Conservation (phyloP, 2,329 filamentous ascomycete genomes). For the Stagonosporopsis rhizophila region DNA sequence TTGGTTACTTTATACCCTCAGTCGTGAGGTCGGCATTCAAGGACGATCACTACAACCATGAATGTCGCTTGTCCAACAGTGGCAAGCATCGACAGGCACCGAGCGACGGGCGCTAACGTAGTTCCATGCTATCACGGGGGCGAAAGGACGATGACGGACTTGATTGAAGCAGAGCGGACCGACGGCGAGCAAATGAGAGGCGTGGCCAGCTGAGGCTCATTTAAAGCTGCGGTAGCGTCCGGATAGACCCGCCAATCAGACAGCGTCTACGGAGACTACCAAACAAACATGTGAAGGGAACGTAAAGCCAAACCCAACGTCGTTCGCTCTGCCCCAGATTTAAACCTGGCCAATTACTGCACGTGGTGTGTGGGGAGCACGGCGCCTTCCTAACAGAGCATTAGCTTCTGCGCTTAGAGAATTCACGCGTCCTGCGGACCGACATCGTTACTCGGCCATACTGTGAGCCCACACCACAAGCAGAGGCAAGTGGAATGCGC, state of each 20-base stretch:
- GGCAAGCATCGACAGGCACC: constrained; percentile 19
- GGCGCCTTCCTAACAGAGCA: constrained; percentile 23
- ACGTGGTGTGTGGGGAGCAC: constrained; percentile 20
- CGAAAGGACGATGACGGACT: constrained; percentile 5
- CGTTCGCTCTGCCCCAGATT: constrained; percentile 21
- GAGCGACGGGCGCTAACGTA: constrained; percentile 22
- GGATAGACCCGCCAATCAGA: constrained; percentile 18
- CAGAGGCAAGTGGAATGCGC: constrained; percentile 1
- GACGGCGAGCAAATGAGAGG: constrained; percentile 25
- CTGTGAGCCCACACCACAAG: constrained; percentile 12
- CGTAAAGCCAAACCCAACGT: constrained; percentile 19
- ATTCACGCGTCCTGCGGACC: constrained; percentile 8
- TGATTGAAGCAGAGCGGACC: constrained; percentile 22
- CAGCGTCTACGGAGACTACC: background rate
- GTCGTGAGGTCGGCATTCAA: constrained; percentile 5
- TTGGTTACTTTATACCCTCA: constrained; percentile 9
- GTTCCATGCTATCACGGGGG: constrained; percentile 21
- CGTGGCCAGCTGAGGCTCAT: constrained; percentile 22
- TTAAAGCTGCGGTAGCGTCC: constrained; percentile 18
- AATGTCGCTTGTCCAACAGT: constrained; percentile 5
- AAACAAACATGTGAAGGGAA: constrained; percentile 24
- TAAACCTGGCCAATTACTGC: constrained; percentile 23
- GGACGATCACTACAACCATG: background rate
- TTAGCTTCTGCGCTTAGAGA: constrained; percentile 21
- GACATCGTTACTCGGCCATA: constrained; percentile 13